Evolutionary conservation across 2,329 filamentous ascomycete species (phyloP).

Genomic region (Cladosporium sp.): DNA sequence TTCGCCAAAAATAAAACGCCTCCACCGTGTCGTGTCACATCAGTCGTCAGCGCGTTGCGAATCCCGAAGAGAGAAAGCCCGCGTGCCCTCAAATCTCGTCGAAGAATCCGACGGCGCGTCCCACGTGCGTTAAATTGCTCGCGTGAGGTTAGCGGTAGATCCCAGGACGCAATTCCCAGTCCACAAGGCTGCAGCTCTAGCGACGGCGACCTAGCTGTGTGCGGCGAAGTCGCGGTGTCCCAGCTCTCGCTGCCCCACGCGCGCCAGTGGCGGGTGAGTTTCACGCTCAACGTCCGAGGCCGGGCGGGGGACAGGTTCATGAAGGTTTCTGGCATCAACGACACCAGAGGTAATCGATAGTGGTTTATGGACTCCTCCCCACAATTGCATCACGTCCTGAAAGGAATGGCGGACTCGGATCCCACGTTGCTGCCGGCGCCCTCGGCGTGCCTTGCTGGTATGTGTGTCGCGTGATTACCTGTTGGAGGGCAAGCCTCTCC

Average conservation of each 20-base stretch:
- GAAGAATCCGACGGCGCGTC: too few species aligned
- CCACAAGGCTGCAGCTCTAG: neutral
- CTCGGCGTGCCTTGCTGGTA: conserved; percentile 61
- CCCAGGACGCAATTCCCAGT: neutral
- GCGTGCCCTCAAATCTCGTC: too few species aligned
- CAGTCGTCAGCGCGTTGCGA: too few species aligned
- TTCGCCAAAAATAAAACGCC: too few species aligned
- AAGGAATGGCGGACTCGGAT: conserved; percentile 25
- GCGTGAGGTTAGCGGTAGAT: neutral
- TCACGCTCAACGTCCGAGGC: too few species aligned
- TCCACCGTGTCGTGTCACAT: too few species aligned
- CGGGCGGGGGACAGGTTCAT: too few species aligned
- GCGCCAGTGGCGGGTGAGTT: too few species aligned
- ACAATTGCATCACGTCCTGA: conserved; percentile 23
- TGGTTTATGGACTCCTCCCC: conserved; percentile 26
- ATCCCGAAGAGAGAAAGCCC: too few species aligned
- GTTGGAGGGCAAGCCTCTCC: too few species aligned
- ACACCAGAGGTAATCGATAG: neutral
- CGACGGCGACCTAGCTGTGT: too few species aligned
- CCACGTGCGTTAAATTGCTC: neutral
- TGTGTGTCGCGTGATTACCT: neutral
- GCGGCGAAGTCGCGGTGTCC: neutral
- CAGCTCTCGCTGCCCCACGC: neutral
- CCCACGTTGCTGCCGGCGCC: conserved; percentile 52
- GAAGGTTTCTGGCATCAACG: neutral